Evolutionary conservation across 768 basidiomycete genomes (phyloP).

Genomic region (Collybia sp.): DNA sequence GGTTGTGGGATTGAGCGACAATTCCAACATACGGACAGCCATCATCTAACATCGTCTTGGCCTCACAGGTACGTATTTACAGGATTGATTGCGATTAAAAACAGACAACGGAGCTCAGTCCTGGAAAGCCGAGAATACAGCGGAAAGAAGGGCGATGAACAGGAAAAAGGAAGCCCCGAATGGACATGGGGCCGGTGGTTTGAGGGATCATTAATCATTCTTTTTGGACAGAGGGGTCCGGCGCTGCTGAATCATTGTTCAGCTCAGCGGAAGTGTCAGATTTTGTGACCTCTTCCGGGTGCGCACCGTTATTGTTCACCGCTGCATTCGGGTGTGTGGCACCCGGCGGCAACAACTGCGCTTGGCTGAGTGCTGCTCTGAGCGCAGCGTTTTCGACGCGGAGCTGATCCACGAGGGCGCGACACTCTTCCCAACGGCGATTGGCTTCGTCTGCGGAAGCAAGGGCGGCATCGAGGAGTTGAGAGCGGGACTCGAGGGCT

Average conservation of each 20-base stretch:
- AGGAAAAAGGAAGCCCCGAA: too few species aligned
- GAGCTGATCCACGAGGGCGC: constrained; percentile 84
- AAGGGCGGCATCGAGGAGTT: constrained; percentile 80
- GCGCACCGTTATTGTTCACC: constrained; percentile 17
- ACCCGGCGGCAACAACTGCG: constrained; percentile 31
- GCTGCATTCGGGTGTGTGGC: constrained; percentile 4
- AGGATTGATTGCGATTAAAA: too few species aligned
- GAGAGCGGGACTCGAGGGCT: constrained; percentile 80
- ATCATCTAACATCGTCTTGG: too few species aligned
- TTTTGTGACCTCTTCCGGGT: constrained; percentile 22
- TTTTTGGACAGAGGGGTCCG: constrained; percentile 9
- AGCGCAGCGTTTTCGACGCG: constrained; percentile 80
- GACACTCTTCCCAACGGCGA: constrained; percentile 86
- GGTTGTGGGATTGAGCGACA: too few species aligned
- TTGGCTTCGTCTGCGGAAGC: constrained; percentile 87
- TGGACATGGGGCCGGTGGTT: too few species aligned
- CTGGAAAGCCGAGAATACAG: too few species aligned
- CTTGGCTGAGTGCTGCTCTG: constrained; percentile 60
- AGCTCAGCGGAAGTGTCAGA: constrained; percentile 19
- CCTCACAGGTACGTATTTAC: too few species aligned
- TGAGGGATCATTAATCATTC: constrained; percentile 11
- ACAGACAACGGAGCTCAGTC: too few species aligned
- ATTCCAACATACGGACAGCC: too few species aligned
- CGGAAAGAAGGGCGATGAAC: too few species aligned
- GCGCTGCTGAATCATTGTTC: constrained; percentile 21